phyloP scores from a whole-genome alignment of 75 land plant genomes.

The Adiantum capillusveneris region DNA sequence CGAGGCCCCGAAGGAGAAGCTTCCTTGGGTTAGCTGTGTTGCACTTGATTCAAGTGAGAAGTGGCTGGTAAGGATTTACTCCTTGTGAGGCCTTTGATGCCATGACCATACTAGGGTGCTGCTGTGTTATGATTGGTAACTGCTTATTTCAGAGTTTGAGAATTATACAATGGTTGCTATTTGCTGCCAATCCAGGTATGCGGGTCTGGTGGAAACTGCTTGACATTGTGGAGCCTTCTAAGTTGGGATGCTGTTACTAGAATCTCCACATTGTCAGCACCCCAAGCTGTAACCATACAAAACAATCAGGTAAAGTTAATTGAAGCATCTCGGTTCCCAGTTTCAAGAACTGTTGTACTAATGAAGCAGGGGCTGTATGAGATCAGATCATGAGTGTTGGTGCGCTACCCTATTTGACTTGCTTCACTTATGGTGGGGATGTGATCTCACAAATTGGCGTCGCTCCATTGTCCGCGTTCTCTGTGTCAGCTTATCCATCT shows the following conservation, averaged over 20 bases:
- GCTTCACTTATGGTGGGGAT: slow-evolving; percentile 58
- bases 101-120: too few species aligned
- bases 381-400: slow-evolving; percentile 75
- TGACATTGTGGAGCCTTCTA: slow-evolving; percentile 76
- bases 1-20: slow-evolving; percentile 18
- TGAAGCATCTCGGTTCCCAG: not conserved
- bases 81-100: not conserved
- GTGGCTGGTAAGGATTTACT: slow-evolving; percentile 62
- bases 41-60: slow-evolving; percentile 76
- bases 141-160: too few species aligned
- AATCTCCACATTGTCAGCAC: slow-evolving; percentile 23
- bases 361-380: not conserved
- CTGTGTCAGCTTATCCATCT: slow-evolving; percentile 57
- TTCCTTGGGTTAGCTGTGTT: slow-evolving; percentile 68
- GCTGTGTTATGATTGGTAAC: too few species aligned
- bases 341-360: not conserved
- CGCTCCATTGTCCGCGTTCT: slow-evolving; percentile 73
- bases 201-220: slow-evolving; percentile 54
- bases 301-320: slow-evolving; percentile 50
- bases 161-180: too few species aligned
- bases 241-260: slow-evolving; percentile 47
- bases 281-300: slow-evolving; percentile 62
- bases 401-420: slow-evolving; percentile 51
- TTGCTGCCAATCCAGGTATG: slow-evolving; percentile 45
- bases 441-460: slow-evolving; percentile 61